These are phyloP conservation scores for Candolleomyces eurysporus DNA, from an alignment of 768 basidiomycete species.

Conservation along the genomic window DNA sequence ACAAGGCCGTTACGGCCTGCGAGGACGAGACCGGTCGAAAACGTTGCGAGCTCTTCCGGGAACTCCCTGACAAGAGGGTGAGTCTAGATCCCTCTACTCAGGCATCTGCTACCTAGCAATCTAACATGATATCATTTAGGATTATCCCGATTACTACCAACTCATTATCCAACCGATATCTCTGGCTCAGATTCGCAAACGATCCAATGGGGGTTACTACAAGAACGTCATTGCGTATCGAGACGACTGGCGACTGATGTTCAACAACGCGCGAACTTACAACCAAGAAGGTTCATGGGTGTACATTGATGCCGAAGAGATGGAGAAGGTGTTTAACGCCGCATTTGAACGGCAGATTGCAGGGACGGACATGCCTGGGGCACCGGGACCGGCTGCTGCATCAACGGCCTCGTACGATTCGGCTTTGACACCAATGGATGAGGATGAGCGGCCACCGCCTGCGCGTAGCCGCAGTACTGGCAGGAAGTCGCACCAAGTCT, in stretches of 20 bases:
- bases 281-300: conserved; percentile 96
- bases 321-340: conserved; percentile 84
- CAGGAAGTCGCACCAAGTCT: conserved; percentile 58
- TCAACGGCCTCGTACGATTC: conserved; percentile 58
- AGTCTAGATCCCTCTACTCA: conserved; percentile 15
- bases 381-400: conserved; percentile 39
- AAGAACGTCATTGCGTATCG: conserved; percentile 71
- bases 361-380: conserved; percentile 76
- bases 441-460: conserved; percentile 66
- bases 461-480: conserved; percentile 54
- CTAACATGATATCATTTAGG: conserved; percentile 39
- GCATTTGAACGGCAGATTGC: conserved; percentile 62
- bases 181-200: conserved; percentile 82
- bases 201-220: conserved; percentile 61
- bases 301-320: conserved; percentile 89
- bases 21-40: conserved; percentile 74
- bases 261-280: conserved; percentile 89
- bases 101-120: neutral
- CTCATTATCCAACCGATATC: conserved; percentile 88
- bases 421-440: conserved; percentile 79
- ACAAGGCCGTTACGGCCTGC: conserved; percentile 69
- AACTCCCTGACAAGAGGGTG: conserved; percentile 78
- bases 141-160: conserved; percentile 91
- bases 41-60: conserved; percentile 85
- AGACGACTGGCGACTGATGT: conserved; percentile 88